Percentiles rank a stretch among this genome's conserved stretches.
Evolutionary conservation across 1,284 basidiomycete genomes (phyloP).

Genomic region (Boletus subluridellus): DNA sequence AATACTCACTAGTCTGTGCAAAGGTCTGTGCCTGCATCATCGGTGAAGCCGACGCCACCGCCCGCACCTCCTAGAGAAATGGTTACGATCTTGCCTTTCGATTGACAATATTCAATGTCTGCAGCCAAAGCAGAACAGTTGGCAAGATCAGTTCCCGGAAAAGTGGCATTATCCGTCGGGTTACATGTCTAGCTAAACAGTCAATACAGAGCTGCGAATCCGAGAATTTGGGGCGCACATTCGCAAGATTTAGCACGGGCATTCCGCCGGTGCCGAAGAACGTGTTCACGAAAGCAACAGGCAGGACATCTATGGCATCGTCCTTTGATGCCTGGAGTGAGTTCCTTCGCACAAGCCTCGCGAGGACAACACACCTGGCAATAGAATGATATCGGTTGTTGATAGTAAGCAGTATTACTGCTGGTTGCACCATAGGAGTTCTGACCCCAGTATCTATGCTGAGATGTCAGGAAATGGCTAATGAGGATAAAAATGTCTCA

Average conservation of each 20-base stretch:
- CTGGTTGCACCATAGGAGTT: slow-evolving; percentile 28
- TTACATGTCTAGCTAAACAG: slow-evolving; percentile 40
- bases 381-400: slow-evolving; percentile 29
- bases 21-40: slow-evolving; percentile 52
- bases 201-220: neutral
- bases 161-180: slow-evolving; percentile 42
- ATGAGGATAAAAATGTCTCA: slow-evolving; percentile 30
- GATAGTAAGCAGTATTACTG: slow-evolving; percentile 20
- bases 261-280: slow-evolving; percentile 56
- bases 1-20: slow-evolving; percentile 42
- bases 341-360: slow-evolving; percentile 27
- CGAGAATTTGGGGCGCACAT: slow-evolving; percentile 37
- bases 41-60: slow-evolving; percentile 51
- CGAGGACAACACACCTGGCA: slow-evolving; percentile 19
- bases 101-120: slow-evolving; percentile 61
- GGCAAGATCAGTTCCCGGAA: slow-evolving; percentile 55
- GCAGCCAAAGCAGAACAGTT: slow-evolving; percentile 55
- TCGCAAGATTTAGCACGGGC: slow-evolving; percentile 61
- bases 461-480: slow-evolving; percentile 7
- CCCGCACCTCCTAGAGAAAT: slow-evolving; percentile 62
- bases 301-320: slow-evolving; percentile 40
- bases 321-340: slow-evolving; percentile 42
- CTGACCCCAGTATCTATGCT: slow-evolving; percentile 30
- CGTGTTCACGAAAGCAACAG: slow-evolving; percentile 57
- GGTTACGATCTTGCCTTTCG: slow-evolving; percentile 63